Base-by-base conservation (phyloP, 2,329 filamentous ascomycete genomes). In the Incumbomyces lentus region DNA sequence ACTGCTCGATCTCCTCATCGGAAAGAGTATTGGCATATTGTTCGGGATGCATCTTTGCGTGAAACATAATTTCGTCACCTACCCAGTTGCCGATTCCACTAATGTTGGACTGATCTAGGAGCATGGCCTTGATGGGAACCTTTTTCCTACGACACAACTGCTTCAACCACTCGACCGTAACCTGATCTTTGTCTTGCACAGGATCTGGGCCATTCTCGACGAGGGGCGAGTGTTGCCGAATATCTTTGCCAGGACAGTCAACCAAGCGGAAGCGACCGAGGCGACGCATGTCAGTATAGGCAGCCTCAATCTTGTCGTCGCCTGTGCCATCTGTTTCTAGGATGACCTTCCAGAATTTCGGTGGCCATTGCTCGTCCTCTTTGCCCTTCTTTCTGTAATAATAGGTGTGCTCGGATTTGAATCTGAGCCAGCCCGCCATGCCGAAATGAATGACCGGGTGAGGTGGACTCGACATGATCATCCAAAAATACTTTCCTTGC, bases 81-180 rank as follows among this genome's bases (percentile, higher is more conserved):
- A 98, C 90, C 90, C 90, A 98, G 61, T 96, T 96, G 0, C 92
- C 92, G 52, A 98, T 86, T 6, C 92, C 92, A 58, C 85, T 92
- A 51, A 96, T 84, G 61, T 84, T 84, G 14, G 79, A 75, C 64
- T 98, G 92, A 60, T 96, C 86, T 2, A 96, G 73, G 11, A 98
- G 69, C 16, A 95, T 71, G 0, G 88, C 86, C 63, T 96, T 96
- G 53, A 96, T 76, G 0, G 90, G 89, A 0, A 95, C 85, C 57
- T 79, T 86, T 46, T 90, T 88, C 48, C 74, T 78, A 41, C 67
- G 71, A 69, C 95, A 72, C 63, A 86, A 84, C 46, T 72, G 64
- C n/a, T 64, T 67, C 14, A 98, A 65, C 74, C 86, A 96, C 1
- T 79, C 75, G 46, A 83, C 75, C 0, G 86, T 93, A 52, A 96